These are phyloP conservation scores for Astrephomene gubernaculifera DNA, from an alignment of 139 green algal species.

Conservation along the genomic window DNA sequence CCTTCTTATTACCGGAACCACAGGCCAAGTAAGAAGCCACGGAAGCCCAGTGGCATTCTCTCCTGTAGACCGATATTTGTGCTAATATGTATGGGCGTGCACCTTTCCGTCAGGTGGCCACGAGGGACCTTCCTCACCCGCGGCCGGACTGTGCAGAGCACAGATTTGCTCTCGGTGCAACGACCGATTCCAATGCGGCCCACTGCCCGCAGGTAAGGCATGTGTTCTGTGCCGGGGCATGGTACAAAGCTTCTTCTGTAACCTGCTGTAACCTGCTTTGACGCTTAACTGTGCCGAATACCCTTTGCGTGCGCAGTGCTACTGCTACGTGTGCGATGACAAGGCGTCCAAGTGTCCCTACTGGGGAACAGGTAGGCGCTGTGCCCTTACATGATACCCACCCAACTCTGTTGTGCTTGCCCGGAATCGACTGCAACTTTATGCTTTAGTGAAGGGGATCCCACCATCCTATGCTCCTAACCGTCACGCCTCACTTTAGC, in stretches of 20 bases:
- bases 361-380: slow-evolving; percentile 60
- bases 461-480: too few species aligned
- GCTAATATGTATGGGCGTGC: background rate
- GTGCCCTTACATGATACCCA: background rate
- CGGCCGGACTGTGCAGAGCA: slow-evolving; percentile 12
- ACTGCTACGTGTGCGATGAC: slow-evolving; percentile 68
- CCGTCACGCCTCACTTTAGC: too few species aligned
- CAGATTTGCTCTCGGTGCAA: background rate
- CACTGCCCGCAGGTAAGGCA: background rate
- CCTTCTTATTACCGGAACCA: background rate
- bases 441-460: too few species aligned
- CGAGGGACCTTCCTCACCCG: slow-evolving; percentile 16
- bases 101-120: background rate
- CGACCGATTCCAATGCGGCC: background rate
- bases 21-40: background rate
- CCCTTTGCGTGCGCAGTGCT: slow-evolving; percentile 58
- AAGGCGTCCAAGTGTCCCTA: slow-evolving; percentile 49
- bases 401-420: too few species aligned
- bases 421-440: too few species aligned
- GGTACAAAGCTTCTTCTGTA: too few species aligned
- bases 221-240: background rate
- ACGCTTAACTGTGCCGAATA: too few species aligned
- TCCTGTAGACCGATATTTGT: background rate
- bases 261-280: too few species aligned
- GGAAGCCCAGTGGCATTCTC: background rate